Base-by-base conservation (phyloP, 2,329 filamentous ascomycete genomes). In the Xylaria arbuscula region DNA sequence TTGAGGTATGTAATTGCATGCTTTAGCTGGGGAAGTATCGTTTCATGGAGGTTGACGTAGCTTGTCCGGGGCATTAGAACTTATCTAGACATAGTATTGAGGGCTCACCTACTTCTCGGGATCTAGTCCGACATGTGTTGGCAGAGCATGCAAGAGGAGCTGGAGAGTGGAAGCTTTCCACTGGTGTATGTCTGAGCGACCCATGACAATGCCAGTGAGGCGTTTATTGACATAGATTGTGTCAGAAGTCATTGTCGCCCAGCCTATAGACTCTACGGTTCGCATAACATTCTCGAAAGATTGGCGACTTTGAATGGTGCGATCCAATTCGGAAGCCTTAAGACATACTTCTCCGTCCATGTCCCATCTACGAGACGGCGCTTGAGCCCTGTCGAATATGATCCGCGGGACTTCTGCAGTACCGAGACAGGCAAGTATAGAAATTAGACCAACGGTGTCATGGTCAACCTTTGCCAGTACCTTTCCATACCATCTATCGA, bases 261-360 rank as follows among this genome's bases (percentile, higher is more conserved):
- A 53, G 15, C 50, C 28, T 15, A 53, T 36, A 10, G 13, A 11
- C 17, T 34, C 50, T 9, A 53, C 15, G 15, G 32, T 36, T 15
- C 22, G 28, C 15, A 53, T 53, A 17, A 13, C 50, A 7, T 32
- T 19, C 13, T 36, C 17, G 15, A 53, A 34, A 3, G 24, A 36
- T 34, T 15, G 17, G 13, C 24, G 13, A 10, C 34, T 15, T n/a
- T 28, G 50, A 13, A 53, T 53, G 17, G 34, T 15, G 1, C 7
- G 17, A 53, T 24, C 13, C 9, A 34, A 7, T 17, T 53, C 17
- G 13, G 50, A 53, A 15, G 4, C 15, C 5, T 32, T 19, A 2
- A 53, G 50, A 34, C 17, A 53, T 53, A 53, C n/a, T 34, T 53
- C 50, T 4, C 50, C 28, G n/a, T 53, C 50, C 24, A 36, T 36